Conservation (phyloP, 139 green algal species). For the Micromonas pusilla region DNA sequence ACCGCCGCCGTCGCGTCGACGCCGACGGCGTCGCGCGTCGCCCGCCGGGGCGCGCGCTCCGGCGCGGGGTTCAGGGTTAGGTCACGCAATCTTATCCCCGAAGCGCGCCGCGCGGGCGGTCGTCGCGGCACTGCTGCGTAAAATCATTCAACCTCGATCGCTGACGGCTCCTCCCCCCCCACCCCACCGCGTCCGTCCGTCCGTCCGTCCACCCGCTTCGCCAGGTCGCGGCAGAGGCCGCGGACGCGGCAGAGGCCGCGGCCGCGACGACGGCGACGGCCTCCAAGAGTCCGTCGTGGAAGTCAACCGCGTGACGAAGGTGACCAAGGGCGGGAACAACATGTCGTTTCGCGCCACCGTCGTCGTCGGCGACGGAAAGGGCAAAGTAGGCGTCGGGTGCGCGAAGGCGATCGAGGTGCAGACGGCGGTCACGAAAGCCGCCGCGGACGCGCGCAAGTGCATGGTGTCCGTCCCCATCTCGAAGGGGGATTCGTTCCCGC, state of each 20-base stretch:
- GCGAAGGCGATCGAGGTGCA: constrained; percentile 77
- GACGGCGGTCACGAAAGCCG: constrained; percentile 70
- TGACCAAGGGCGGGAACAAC: constrained; percentile 87
- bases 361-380: constrained; percentile 63
- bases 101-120: too few relatives aligned
- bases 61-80: too few relatives aligned
- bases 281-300: constrained; percentile 51
- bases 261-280: constrained; percentile 6
- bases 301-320: constrained; percentile 87
- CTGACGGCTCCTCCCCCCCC: background rate
- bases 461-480: constrained; percentile 56
- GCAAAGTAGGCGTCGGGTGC: constrained; percentile 79
- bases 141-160: background rate
- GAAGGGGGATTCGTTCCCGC: constrained; percentile 65
- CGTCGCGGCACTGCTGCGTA: too few relatives aligned
- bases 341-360: constrained; percentile 79
- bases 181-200: too few relatives aligned
- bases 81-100: too few relatives aligned
- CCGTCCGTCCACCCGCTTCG: too few relatives aligned
- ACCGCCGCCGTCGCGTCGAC: too few relatives aligned
- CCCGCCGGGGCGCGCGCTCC: too few relatives aligned
- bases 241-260: background rate
- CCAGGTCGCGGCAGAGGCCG: constrained; percentile 7
- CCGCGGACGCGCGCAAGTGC: constrained; percentile 63
- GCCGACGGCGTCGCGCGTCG: too few relatives aligned